Percentiles rank a stretch among this genome's conserved stretches.
Conservation (phyloP, 495 filamentous ascomycete genomes). For the Cudoniella acicularis region DNA sequence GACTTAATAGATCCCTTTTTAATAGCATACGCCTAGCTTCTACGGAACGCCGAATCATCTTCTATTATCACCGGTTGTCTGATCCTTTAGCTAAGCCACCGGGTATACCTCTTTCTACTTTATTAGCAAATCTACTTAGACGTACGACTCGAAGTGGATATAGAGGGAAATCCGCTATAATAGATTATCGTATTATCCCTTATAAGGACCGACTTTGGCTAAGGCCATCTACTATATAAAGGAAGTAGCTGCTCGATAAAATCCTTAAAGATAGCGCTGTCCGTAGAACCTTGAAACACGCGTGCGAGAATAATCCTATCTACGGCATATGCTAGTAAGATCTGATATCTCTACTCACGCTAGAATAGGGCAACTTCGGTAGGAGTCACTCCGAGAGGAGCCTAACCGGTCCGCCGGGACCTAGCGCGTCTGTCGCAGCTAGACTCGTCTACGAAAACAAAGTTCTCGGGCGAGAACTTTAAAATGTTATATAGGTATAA, state of each 20-base stretch:
- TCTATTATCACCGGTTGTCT: too few relatives aligned
- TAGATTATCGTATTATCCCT: slow-evolving; percentile 44
- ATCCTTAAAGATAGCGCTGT: slow-evolving; percentile 35
- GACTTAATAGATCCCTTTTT: too few relatives aligned
- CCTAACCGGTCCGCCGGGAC: slow-evolving; percentile 29
- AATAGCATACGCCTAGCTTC: too few relatives aligned
- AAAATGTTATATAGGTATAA: slow-evolving; percentile 21
- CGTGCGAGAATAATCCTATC: slow-evolving; percentile 32
- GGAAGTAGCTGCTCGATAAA: slow-evolving; percentile 38
- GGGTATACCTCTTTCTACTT: too few relatives aligned
- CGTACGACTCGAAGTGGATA: too few relatives aligned
- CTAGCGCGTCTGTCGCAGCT: slow-evolving; percentile 29
- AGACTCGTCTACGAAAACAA: slow-evolving; percentile 35
- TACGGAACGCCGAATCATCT: too few relatives aligned
- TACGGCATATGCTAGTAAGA: slow-evolving; percentile 37
- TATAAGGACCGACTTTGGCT: slow-evolving; percentile 37
- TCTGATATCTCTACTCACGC: slow-evolving; percentile 28
- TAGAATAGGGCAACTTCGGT: slow-evolving; percentile 20
- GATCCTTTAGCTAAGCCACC: too few relatives aligned
- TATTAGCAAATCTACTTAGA: too few relatives aligned
- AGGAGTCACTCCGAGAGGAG: slow-evolving; percentile 24
- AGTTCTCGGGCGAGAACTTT: slow-evolving; percentile 27
- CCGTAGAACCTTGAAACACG: slow-evolving; percentile 37
- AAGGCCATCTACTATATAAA: slow-evolving; percentile 32
- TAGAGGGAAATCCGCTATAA: too few relatives aligned